phyloP scores from a whole-genome alignment of 2,329 filamentous ascomycete genomes.

The Fusarium sp. region DNA sequence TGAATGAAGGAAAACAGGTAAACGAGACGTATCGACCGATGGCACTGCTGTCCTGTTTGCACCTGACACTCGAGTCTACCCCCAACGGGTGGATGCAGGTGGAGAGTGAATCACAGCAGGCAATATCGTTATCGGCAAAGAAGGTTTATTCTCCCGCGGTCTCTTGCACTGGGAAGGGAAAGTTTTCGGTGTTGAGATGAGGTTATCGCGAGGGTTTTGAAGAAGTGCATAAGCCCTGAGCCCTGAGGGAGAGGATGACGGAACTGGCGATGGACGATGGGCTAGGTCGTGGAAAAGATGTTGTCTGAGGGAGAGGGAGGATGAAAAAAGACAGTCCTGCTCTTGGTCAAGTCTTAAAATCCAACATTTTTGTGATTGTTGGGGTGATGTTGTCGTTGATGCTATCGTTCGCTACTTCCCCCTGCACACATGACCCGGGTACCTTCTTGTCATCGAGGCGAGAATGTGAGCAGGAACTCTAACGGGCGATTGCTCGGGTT shows the following conservation, averaged over 20 bases:
- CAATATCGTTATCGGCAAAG: neutral
- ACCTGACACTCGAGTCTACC: neutral
- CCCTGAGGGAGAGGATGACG: neutral
- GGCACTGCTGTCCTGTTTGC: neutral
- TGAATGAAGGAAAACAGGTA: neutral
- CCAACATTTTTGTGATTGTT: neutral
- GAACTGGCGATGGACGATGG: neutral
- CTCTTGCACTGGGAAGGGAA: neutral
- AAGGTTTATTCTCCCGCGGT: neutral
- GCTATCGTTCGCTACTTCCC: neutral
- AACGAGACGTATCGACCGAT: neutral
- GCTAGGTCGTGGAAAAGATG: neutral
- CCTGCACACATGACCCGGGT: neutral
- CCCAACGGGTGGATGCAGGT: neutral
- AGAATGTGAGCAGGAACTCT: neutral
- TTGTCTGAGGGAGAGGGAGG: neutral
- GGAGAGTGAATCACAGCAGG: neutral
- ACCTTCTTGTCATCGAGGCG: neutral
- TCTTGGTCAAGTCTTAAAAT: neutral
- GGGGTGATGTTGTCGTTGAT: neutral
- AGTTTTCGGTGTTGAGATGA: neutral
- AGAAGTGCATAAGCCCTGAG: neutral
- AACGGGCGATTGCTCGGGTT: neutral
- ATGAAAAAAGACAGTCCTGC: no score
- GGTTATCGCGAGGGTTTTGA: neutral